Percentiles rank a stretch among this genome's conserved stretches.
phyloP scores from a whole-genome alignment of 306 rosid species.

The Erythrophleum fordii region DNA sequence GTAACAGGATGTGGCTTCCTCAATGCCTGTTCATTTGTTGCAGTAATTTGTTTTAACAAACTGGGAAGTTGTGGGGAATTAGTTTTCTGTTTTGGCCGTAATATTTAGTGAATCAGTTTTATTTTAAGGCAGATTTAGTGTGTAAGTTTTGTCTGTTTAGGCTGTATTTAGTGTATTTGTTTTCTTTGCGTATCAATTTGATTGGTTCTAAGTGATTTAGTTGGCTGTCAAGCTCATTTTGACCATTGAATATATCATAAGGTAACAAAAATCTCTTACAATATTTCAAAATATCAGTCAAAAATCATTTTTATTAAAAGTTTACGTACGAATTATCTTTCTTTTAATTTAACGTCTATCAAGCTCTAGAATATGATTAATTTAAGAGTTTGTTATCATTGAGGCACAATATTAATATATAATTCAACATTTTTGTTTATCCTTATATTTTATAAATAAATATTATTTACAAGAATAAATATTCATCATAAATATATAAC shows the following conservation, averaged over 20 bases:
- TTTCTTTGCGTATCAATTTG: neutral
- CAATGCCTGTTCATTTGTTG: neutral
- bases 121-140: neutral
- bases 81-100: no score
- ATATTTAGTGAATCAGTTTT: neutral
- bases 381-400: no score
- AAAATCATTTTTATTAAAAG: no score
- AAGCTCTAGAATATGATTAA: no score
- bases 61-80: neutral
- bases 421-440: no score
- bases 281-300: neutral
- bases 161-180: neutral
- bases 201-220: neutral
- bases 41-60: neutral
- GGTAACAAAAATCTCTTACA: neutral
- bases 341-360: no score
- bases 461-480: no score
- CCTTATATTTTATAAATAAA: no score
- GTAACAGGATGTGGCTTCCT: neutral
- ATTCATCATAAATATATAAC: no score
- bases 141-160: neutral
- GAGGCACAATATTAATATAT: no score
- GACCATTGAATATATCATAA: neutral
- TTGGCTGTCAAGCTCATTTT: neutral
- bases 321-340: no score